Evolutionary conservation across 2,329 filamentous ascomycete species (phyloP).

Genomic region (Dothideomycetes sp.): DNA sequence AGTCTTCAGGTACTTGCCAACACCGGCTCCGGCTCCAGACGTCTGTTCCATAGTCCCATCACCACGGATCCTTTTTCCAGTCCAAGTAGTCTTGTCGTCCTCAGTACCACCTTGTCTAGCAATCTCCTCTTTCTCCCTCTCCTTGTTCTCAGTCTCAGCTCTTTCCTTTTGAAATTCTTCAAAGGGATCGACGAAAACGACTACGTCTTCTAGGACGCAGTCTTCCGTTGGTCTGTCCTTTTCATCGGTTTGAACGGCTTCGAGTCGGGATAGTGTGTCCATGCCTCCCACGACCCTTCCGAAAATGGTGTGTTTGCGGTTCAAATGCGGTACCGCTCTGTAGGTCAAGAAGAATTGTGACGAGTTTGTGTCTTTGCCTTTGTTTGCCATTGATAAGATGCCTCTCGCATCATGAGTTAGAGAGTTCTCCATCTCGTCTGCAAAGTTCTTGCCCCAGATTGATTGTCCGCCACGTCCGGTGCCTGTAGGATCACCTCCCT

Average conservation of each 20-base stretch:
- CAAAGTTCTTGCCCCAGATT: conserved; percentile 90
- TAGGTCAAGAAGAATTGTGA: conserved; percentile 95
- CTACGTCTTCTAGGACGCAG: conserved; percentile 71
- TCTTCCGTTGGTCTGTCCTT: conserved; percentile 68
- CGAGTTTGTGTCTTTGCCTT: conserved; percentile 95
- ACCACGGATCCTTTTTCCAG: conserved; percentile 74
- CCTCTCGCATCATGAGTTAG: conserved; percentile 74
- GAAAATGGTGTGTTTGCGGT: conserved; percentile 96
- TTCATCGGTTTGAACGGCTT: conserved; percentile 64
- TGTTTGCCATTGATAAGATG: conserved; percentile 90
- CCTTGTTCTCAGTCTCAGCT: conserved; percentile 45
- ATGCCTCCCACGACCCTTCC: conserved; percentile 71
- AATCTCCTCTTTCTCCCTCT: conserved; percentile 56
- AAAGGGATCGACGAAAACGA: conserved; percentile 88
- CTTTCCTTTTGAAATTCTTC: conserved; percentile 75
- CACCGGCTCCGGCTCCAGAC: conserved; percentile 43
- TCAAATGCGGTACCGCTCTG: conserved; percentile 71
- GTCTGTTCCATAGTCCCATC: conserved; percentile 49
- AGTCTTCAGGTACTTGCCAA: conserved; percentile 75
- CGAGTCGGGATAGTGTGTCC: conserved; percentile 60
- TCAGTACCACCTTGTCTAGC: conserved; percentile 62
- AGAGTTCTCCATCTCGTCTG: conserved; percentile 87
- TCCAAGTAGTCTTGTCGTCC: conserved; percentile 90
- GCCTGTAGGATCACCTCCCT: conserved; percentile 88
- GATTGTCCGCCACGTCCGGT: conserved; percentile 84